These are phyloP conservation scores for Yamadazyma tumulicola DNA, from an alignment of 805 yeast species.

Conservation along the genomic window DNA sequence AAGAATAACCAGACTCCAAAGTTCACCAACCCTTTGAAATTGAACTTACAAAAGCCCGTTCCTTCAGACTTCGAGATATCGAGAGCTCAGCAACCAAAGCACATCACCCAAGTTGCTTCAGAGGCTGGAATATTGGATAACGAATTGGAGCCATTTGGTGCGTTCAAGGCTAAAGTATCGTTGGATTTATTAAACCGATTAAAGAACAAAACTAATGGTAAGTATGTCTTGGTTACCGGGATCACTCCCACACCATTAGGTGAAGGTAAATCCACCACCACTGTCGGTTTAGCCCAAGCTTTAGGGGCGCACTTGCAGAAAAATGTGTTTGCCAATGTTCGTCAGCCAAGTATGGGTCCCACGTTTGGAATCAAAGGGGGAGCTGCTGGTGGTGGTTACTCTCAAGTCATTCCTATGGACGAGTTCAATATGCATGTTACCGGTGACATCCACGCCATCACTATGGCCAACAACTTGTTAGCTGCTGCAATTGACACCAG, in stretches of 20 bases:
- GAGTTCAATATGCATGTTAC: conserved; percentile 84
- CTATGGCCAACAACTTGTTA: conserved; percentile 74
- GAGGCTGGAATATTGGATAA: conserved; percentile 66
- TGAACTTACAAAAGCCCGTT: conserved; percentile 60
- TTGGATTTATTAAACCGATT: conserved; percentile 44
- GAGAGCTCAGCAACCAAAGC: conserved; percentile 69
- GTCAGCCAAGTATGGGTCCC: conserved; percentile 90
- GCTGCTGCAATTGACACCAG: conserved; percentile 87
- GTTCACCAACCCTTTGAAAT: conserved; percentile 49
- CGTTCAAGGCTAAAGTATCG: conserved; percentile 74
- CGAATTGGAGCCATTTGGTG: conserved; percentile 74
- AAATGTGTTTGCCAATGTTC: conserved; percentile 73
- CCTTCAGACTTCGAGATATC: conserved; percentile 82
- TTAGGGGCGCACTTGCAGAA: conserved; percentile 69
- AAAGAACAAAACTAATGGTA: conserved; percentile 61
- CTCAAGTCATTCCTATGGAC: conserved; percentile 87
- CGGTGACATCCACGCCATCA: conserved; percentile 83
- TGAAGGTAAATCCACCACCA: conserved; percentile 83
- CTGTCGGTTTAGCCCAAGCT: conserved; percentile 80
- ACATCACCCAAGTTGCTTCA: conserved; percentile 61
- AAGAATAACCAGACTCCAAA: conserved; percentile 41
- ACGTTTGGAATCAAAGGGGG: conserved; percentile 88
- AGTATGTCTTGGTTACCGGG: conserved; percentile 75
- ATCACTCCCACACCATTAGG: conserved; percentile 85
- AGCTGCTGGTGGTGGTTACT: conserved; percentile 88